These are phyloP conservation scores for Aureobasidium musti DNA, from an alignment of 2,329 filamentous ascomycete species.

Conservation along the genomic window DNA sequence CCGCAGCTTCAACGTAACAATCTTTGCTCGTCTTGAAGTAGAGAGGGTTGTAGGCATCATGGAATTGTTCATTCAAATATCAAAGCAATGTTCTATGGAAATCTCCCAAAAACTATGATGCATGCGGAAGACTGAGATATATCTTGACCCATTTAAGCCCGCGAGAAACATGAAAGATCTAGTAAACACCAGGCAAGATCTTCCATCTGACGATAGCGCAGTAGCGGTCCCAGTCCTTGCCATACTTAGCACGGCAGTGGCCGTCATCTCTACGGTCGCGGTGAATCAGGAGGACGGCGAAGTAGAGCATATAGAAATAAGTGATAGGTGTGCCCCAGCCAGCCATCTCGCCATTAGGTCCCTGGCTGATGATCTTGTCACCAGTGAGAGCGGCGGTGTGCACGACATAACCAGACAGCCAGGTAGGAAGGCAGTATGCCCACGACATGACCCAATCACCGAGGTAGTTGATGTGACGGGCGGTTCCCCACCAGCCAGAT, in stretches of 20 bases:
- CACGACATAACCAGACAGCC: slow-evolving; percentile 78
- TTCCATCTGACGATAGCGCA: slow-evolving; percentile 76
- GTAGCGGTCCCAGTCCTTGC: slow-evolving; percentile 88
- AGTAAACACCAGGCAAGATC: slow-evolving; percentile 87
- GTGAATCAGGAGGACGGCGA: slow-evolving; percentile 81
- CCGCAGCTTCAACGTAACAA: no score
- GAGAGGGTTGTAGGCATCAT: neutral
- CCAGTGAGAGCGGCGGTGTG: slow-evolving; percentile 59
- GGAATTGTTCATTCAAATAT: neutral
- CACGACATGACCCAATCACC: slow-evolving; percentile 95
- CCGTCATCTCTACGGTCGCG: slow-evolving; percentile 85
- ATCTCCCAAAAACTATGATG: neutral
- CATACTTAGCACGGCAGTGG: slow-evolving; percentile 90
- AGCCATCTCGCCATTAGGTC: slow-evolving; percentile 56
- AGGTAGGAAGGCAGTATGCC: slow-evolving; percentile 86
- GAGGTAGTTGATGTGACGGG: slow-evolving; percentile 93
- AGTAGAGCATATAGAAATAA: slow-evolving; percentile 94
- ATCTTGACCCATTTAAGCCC: neutral
- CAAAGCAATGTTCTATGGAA: neutral
- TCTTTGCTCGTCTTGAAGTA: no score
- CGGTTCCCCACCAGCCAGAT: slow-evolving; percentile 90
- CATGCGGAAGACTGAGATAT: neutral
- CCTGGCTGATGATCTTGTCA: slow-evolving; percentile 59
- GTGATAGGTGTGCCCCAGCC: slow-evolving; percentile 87
- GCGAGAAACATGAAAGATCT: neutral